Base-by-base conservation (phyloP, 306 rosid genomes). In the Purshia tridentata region DNA sequence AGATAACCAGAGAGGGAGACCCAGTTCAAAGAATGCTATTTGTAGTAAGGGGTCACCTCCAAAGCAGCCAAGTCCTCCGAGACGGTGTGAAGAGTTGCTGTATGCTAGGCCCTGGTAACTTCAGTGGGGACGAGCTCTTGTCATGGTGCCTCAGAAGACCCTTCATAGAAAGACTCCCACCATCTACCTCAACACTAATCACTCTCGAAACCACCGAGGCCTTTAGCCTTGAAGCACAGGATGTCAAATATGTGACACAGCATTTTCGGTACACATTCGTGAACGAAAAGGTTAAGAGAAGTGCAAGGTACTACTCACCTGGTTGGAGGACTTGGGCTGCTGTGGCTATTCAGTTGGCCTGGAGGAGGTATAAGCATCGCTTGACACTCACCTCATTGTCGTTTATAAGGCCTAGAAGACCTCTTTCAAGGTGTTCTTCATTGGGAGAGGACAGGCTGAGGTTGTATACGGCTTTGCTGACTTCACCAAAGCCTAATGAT, bases 241-340 rank as follows among this genome's bases (percentile, higher is more conserved):
- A 94, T 41, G 96, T 94, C 11, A 94, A 88, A 75, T 94, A 91
- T 19, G 99, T 94, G 61, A 91, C 99, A 0, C 97, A 91, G 45
- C 97, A 94, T 82, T 94, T 94, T 47, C 85, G 99, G 41, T 91
- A 91, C 95, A 91, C 96, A 0, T 94, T 94, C 66, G 86, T 87
- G 61, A 94, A 88, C 54, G 97, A 94, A 46, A 94, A 91, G 76
- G 95, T 94, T 0, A 91, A 87, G 88, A 83, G 99, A 20, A 89
- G 97, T 48, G 99, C 94, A 0, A 82, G 96, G 82, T 94, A 94
- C 75, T 94, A 94, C 82, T 91, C 98, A 0, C 98, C 97, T 0
- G 97, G 97, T 0, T 94, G 98, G 98, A 87, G 97, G 53, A 94
- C 98, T 35, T 91, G 98, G 98, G 97, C 96, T 1, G 91, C 96